Percentiles rank a stretch among this genome's conserved stretches.
Evolutionary conservation across 1,284 basidiomycete species (phyloP).

Genomic region (Ceratobasidium sp.): DNA sequence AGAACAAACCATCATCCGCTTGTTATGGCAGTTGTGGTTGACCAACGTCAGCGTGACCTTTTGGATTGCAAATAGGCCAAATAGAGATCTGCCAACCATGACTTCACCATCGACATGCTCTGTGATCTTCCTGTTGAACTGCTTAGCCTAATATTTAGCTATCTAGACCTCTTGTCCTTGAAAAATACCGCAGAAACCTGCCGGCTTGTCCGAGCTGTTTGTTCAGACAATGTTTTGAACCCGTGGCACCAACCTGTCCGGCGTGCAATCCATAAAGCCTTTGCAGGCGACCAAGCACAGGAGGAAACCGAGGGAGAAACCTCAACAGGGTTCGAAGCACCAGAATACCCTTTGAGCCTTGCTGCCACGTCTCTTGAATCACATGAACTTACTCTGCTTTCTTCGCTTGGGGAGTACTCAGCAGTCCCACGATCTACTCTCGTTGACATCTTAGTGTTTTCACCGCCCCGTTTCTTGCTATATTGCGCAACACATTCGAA

Average conservation of each 20-base stretch:
- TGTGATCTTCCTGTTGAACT: slow-evolving; percentile 29
- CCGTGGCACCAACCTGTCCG: slow-evolving; percentile 48
- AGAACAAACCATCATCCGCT: no score
- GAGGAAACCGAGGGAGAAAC: not conserved
- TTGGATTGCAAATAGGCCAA: slow-evolving; percentile 1
- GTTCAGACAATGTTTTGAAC: slow-evolving; percentile 46
- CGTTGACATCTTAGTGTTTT: slow-evolving; percentile 27
- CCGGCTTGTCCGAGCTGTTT: slow-evolving; percentile 43
- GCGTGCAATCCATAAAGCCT: slow-evolving; percentile 16
- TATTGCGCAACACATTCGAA: slow-evolving; percentile 28
- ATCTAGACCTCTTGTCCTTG: slow-evolving; percentile 43
- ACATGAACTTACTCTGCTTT: slow-evolving; percentile 25
- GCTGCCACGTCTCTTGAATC: not conserved
- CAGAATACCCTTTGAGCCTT: slow-evolving; percentile 10
- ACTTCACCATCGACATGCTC: slow-evolving; percentile 25
- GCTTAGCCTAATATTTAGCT: slow-evolving; percentile 16
- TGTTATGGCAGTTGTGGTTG: not conserved
- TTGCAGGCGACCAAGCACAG: not conserved
- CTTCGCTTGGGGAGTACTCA: slow-evolving; percentile 32
- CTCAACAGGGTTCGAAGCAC: not conserved
- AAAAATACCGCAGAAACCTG: slow-evolving; percentile 40
- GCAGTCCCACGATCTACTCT: slow-evolving; percentile 43
- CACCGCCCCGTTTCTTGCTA: slow-evolving; percentile 35
- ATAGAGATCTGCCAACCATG: slow-evolving; percentile 21
- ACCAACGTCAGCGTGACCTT: no score